These are phyloP conservation scores for Dichotomocladium elegans DNA, from an alignment of 371 early-diverging fungal species.

Conservation along the genomic window DNA sequence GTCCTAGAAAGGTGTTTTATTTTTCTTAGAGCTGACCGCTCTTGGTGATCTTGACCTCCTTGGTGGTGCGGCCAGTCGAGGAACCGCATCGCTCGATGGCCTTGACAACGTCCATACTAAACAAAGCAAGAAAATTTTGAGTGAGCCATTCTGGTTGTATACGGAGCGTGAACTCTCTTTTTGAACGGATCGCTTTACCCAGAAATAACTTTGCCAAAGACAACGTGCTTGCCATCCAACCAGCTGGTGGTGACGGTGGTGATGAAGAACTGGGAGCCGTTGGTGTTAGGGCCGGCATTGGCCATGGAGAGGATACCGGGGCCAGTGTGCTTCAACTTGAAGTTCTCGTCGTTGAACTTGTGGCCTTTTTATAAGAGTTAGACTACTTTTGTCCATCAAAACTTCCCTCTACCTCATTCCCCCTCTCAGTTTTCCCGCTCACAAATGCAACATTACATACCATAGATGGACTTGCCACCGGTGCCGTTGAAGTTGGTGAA, in stretches of 20 bases:
- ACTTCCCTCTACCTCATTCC: background rate
- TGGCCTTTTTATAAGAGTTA: constrained; percentile 4
- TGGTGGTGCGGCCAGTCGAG: constrained; percentile 51
- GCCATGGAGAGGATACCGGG: constrained; percentile 94
- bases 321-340: constrained; percentile 88
- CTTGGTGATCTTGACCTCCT: constrained; percentile 56
- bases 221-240: constrained; percentile 99
- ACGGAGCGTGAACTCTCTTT: no score
- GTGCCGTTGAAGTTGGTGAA: constrained; percentile 94
- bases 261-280: constrained; percentile 99
- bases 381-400: constrained; percentile 3
- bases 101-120: constrained; percentile 67
- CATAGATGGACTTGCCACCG: constrained; percentile 97
- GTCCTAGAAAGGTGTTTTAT: background rate
- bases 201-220: constrained; percentile 92
- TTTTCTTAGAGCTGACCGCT: constrained; percentile 68
- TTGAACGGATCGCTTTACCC: no score
- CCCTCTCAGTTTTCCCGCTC: constrained; percentile 55
- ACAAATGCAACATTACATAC: constrained; percentile 20
- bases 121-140: no score
- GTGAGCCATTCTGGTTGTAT: no score
- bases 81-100: constrained; percentile 69
- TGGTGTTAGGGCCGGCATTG: constrained; percentile 93
- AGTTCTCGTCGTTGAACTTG: constrained; percentile 97
- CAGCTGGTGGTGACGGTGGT: constrained; percentile 79